Evolutionary conservation across 768 basidiomycete species (phyloP).

Genomic region (Ramaria rubella): DNA sequence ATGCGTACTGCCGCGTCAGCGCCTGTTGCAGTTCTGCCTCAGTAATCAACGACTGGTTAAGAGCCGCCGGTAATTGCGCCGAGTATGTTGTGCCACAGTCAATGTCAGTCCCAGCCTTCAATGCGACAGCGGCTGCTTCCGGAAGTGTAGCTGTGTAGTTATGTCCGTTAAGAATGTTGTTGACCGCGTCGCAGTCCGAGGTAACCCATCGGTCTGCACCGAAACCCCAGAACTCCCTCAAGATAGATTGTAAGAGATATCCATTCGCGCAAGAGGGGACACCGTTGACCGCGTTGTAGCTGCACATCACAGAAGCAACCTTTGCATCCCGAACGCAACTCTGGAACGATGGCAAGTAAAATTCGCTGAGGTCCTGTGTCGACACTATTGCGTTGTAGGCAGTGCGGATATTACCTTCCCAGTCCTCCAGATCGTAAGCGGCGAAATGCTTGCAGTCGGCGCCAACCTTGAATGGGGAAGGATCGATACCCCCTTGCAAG

Average conservation of each 20-base stretch:
- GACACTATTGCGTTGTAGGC: constrained; percentile 50
- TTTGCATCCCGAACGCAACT: constrained; percentile 55
- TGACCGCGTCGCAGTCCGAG: constrained; percentile 50
- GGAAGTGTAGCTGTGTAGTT: constrained; percentile 39
- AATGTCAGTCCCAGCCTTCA: constrained; percentile 49
- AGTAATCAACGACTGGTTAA: constrained; percentile 41
- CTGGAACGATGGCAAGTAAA: constrained; percentile 51
- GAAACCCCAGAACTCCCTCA: constrained; percentile 48
- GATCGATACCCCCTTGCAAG: constrained; percentile 52
- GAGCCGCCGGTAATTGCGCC: constrained; percentile 38
- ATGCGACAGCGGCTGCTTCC: constrained; percentile 42
- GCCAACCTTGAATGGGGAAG: constrained; percentile 42
- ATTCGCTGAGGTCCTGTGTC: constrained; percentile 49
- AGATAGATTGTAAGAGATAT: constrained; percentile 44
- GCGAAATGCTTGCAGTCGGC: constrained; percentile 59
- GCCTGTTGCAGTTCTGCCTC: constrained; percentile 38
- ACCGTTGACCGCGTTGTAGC: constrained; percentile 57
- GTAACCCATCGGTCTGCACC: constrained; percentile 48
- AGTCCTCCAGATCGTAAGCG: constrained; percentile 52
- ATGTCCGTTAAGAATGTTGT: constrained; percentile 46
- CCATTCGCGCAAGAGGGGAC: constrained; percentile 49
- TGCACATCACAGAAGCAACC: constrained; percentile 56
- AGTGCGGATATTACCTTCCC: constrained; percentile 44
- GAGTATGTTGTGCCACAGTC: constrained; percentile 49
- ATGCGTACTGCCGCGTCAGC: constrained; percentile 42